A percentile compares a stretch with the other conserved stretches of the same genome.
Conservation (phyloP, 805 yeast species). For the Wickerhamiella slavikovae region DNA sequence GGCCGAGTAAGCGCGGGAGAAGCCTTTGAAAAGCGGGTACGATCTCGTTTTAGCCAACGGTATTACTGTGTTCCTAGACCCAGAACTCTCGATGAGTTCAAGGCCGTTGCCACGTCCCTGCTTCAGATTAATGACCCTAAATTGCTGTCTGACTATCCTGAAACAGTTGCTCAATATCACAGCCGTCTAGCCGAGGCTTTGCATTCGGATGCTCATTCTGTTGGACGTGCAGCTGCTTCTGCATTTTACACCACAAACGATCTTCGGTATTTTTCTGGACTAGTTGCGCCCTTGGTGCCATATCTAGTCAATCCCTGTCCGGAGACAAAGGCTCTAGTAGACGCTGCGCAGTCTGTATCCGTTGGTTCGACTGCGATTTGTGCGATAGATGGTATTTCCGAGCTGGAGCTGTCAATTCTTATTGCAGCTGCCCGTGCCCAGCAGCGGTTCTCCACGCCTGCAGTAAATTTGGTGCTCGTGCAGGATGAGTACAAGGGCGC, state of each 20-base stretch:
- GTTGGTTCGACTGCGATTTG: constrained; percentile 6
- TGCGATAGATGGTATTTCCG: constrained; percentile 27
- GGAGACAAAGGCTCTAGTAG: background rate
- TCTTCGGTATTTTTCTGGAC: constrained; percentile 21
- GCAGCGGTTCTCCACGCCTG: constrained; percentile 32
- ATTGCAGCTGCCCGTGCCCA: constrained; percentile 59
- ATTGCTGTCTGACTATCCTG: constrained; percentile 7
- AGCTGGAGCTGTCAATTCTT: constrained; percentile 47
- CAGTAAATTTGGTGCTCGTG: constrained; percentile 57
- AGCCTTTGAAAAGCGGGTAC: constrained; percentile 72
- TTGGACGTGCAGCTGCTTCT: constrained; percentile 21
- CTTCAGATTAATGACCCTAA: constrained; percentile 16
- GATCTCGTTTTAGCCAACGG: constrained; percentile 74
- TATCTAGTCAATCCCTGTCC: background rate
- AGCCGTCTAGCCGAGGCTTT: constrained; percentile 6
- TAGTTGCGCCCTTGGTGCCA: constrained; percentile 5
- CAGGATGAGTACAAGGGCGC: constrained; percentile 53
- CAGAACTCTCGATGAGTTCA: constrained; percentile 27
- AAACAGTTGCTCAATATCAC: constrained; percentile 9
- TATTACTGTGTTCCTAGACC: constrained; percentile 39
- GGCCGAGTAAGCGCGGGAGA: constrained; percentile 61
- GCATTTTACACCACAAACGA: constrained; percentile 43
- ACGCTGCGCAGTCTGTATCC: background rate
- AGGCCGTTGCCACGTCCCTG: constrained; percentile 25
- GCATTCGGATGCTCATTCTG: constrained; percentile 9